Evolutionary conservation across 179 eudicot species (phyloP).

Genomic region (Drosera spatulata): DNA sequence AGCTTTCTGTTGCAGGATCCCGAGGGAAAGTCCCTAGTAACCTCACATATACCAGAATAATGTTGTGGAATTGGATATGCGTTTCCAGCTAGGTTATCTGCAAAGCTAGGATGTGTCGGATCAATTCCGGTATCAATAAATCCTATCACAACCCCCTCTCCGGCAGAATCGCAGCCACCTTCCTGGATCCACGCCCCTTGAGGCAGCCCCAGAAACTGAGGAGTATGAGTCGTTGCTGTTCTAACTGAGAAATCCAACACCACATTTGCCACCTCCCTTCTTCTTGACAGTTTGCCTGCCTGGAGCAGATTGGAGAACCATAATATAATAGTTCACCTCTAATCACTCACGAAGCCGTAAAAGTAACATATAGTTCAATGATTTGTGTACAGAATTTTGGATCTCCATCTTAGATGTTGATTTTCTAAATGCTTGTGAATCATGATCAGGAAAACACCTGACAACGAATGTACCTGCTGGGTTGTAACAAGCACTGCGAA

Average conservation of each 20-base stretch:
- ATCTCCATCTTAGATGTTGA: neutral
- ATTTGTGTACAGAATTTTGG: too few relatives aligned
- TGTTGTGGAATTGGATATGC: slow-evolving; percentile 58
- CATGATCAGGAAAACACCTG: neutral
- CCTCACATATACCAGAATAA: slow-evolving; percentile 84
- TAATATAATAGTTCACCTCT: too few relatives aligned
- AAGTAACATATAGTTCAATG: too few relatives aligned
- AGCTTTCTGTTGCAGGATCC: slow-evolving; percentile 98
- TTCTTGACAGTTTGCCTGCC: slow-evolving; percentile 77
- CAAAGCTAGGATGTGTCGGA: slow-evolving; percentile 83
- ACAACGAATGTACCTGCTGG: slow-evolving; percentile 41
- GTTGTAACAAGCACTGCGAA: slow-evolving; percentile 89
- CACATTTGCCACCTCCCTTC: slow-evolving; percentile 86
- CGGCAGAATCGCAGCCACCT: slow-evolving; percentile 75
- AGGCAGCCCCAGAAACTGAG: slow-evolving; percentile 81
- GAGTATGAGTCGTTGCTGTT: slow-evolving; percentile 82
- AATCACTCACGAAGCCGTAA: too few relatives aligned
- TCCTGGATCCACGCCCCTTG: slow-evolving; percentile 78
- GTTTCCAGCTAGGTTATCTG: slow-evolving; percentile 40
- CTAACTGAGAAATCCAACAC: slow-evolving; percentile 84
- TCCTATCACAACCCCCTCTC: slow-evolving; percentile 91
- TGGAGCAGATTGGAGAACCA: slow-evolving; percentile 11
- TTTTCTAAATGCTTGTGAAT: neutral
- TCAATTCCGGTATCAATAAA: slow-evolving; percentile 92
- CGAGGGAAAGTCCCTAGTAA: slow-evolving; percentile 71